Base-by-base conservation (phyloP, 2,329 filamentous ascomycete genomes). In the Cladophialophora yegresii region DNA sequence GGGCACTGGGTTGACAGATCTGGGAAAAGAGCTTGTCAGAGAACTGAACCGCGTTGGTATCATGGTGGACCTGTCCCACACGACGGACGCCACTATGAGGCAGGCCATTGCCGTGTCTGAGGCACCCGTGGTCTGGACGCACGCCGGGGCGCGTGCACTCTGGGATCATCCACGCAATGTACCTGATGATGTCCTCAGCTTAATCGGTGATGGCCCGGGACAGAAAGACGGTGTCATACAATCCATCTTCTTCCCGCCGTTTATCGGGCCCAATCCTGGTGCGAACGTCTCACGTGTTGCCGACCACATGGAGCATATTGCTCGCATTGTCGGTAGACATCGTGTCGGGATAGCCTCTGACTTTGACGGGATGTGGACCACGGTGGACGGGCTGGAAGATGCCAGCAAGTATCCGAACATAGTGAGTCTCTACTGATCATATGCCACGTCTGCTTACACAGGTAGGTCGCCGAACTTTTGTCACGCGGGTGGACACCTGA, bases 391-490 rank as follows among this genome's bases (percentile, higher is more conserved):
- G 0, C 77, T 97, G 56, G 91, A 95, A 50, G 92, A 96, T 75
- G 92, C 96, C 6, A 87, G 87, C 55, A 91, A 90, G 73, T 96
- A 89, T 72, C 92, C 92, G 0, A 85, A 88, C 62, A 77, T 96
- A 45, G 64, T 66, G 47, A 64, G 64, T 61, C 30, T 26, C 1
- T 20, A 3, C 13, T 1, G 10, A 30, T 33, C 28, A 26, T 26
- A 45, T 26, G 20, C 8, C 30, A 8, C 23, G 20, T 23, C 26
- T 5, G 26, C 26, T 32, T n/a, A 50, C 20, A n/a, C 8, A 22
- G 26, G n/a, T 30, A 65, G 63, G 84, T 96, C 8, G 86, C 85
- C 3, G 90, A 92, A 76, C 77, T 96, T 64, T 78, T 96, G 67
- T 80, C 81, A 51, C 83, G 87, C 33, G 91, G 91, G 0, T 83